phyloP scores from a whole-genome alignment of 2,329 filamentous ascomycete genomes.

The Coleophoma eucalyptorum region DNA sequence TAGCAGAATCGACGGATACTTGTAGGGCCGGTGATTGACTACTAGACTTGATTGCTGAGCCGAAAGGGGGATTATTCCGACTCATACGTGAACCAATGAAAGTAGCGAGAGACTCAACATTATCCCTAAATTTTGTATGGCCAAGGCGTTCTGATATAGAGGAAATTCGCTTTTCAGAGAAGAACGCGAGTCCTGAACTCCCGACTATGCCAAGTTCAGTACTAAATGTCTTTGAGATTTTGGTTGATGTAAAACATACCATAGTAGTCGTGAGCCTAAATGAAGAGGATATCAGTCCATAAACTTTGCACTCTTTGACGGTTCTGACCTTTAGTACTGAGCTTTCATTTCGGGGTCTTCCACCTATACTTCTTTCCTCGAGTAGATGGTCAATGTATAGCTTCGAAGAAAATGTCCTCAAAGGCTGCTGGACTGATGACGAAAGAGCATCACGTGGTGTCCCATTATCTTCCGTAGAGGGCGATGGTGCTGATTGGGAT shows the following conservation, averaged over 20 bases:
- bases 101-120: constrained; percentile 15
- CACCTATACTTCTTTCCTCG: constrained; percentile 12
- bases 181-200: constrained; percentile 28
- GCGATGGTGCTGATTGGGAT: neutral
- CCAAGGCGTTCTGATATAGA: constrained; percentile 17
- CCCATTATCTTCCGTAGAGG: neutral
- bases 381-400: constrained; percentile 18
- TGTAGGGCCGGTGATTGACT: constrained; percentile 1
- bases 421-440: neutral
- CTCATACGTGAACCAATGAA: constrained; percentile 5
- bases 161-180: constrained; percentile 28
- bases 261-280: constrained; percentile 6
- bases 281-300: neutral
- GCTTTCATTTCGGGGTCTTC: constrained; percentile 8
- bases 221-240: constrained; percentile 3
- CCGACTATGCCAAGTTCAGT: constrained; percentile 10
- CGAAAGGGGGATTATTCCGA: neutral
- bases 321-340: constrained; percentile 17
- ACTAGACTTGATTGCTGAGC: neutral
- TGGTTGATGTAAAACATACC: constrained; percentile 1
- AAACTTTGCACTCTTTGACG: neutral
- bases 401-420: neutral
- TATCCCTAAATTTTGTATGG: constrained; percentile 19
- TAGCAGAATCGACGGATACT: constrained; percentile 2
- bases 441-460: neutral